Percentiles rank a stretch among this genome's conserved stretches.
Conservation (phyloP, 179 eudicot species). For the Vitellaria paradoxa region DNA sequence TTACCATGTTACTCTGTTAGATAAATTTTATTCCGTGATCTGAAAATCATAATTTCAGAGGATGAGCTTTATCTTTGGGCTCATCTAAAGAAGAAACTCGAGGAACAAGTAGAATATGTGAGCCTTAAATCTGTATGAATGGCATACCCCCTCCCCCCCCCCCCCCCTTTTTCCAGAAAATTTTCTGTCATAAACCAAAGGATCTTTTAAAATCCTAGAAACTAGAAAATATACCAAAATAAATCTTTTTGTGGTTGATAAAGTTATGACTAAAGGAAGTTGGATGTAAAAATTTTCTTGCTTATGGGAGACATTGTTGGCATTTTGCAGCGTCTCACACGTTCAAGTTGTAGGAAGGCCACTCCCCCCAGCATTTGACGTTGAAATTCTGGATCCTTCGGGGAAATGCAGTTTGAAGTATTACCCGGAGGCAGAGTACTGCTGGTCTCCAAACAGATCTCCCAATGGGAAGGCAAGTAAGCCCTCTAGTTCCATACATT, state of each 20-base stretch:
- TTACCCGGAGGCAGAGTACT: slow-evolving; percentile 21
- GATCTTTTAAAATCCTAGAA: no score
- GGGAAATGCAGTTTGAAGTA: slow-evolving; percentile 41
- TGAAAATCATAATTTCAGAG: no score
- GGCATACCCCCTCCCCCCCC: background rate
- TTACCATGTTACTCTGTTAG: background rate
- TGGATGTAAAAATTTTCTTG: no score
- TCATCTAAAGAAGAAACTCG: slow-evolving; percentile 10
- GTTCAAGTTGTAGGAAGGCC: slow-evolving; percentile 48
- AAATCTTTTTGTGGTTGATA: no score
- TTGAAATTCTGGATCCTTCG: slow-evolving; percentile 24
- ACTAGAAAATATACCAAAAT: no score
- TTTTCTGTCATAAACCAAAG: no score
- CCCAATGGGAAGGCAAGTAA: slow-evolving; percentile 3
- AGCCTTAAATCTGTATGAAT: background rate
- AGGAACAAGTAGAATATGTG: background rate
- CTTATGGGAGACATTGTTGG: no score
- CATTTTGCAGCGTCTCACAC: slow-evolving; percentile 30
- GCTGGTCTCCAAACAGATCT: background rate
- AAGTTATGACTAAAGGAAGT: no score
- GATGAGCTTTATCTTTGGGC: background rate
- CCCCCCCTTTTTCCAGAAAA: no score
- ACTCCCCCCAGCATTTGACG: slow-evolving; percentile 36
- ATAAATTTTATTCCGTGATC: background rate
- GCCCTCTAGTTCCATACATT: slow-evolving; percentile 22